phyloP scores from a whole-genome alignment of 352 stramenopile species.

The Hyaloperonospora arabidopsidis region DNA sequence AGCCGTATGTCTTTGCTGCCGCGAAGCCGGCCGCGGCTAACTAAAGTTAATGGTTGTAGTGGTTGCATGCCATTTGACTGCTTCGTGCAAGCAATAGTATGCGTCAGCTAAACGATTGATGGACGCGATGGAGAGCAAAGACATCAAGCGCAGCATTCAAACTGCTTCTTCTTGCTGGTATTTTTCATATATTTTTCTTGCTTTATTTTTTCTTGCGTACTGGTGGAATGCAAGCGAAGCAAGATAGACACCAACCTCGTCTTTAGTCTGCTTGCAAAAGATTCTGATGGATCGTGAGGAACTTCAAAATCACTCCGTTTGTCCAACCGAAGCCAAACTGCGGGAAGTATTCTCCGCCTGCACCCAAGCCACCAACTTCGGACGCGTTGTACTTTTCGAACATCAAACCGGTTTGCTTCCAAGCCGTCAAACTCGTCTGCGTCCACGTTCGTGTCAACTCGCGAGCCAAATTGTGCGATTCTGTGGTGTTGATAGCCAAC shows the following conservation, averaged over 20 bases:
- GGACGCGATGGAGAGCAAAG: no score
- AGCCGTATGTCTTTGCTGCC: slow-evolving; percentile 87
- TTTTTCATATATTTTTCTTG: no score
- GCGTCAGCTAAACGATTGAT: no score
- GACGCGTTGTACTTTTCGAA: slow-evolving; percentile 87
- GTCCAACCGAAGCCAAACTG: slow-evolving; percentile 86
- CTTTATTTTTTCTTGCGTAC: no score
- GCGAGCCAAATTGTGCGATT: slow-evolving; percentile 44
- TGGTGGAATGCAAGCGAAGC: no score
- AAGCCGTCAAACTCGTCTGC: slow-evolving; percentile 51
- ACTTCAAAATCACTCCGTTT: slow-evolving; percentile 83
- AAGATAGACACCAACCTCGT: no score
- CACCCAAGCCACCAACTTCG: slow-evolving; percentile 50
- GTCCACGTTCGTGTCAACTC: slow-evolving; percentile 58
- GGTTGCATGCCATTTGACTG: neutral
- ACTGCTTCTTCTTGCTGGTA: no score
- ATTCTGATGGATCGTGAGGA: slow-evolving; percentile 72
- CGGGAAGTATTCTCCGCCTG: slow-evolving; percentile 82
- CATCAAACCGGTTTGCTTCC: slow-evolving; percentile 67
- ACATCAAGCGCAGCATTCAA: no score
- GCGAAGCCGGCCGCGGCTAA: slow-evolving; percentile 39
- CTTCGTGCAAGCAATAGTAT: no score
- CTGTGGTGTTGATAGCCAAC: slow-evolving; percentile 36
- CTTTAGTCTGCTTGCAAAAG: slow-evolving; percentile 35
- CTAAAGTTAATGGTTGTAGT: slow-evolving; percentile 22